phyloP scores from a whole-genome alignment of 2,329 filamentous ascomycete genomes.

The Aspergillus fischeri region DNA sequence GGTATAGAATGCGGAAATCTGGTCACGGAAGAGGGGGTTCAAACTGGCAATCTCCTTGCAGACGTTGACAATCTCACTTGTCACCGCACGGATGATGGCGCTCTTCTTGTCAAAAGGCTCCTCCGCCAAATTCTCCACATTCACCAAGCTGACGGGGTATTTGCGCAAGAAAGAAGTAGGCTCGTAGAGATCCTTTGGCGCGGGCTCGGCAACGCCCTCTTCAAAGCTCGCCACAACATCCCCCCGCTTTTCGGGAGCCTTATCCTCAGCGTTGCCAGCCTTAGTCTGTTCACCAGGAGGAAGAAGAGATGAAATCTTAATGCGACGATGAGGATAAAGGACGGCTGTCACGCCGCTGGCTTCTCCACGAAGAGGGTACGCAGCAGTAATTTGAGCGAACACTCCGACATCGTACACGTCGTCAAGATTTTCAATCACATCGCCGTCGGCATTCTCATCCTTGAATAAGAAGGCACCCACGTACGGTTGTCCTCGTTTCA shows the following conservation, averaged over 20 bases:
- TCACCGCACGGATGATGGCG: slow-evolving; percentile 81
- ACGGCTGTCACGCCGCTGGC: slow-evolving; percentile 85
- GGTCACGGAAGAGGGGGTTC: slow-evolving; percentile 93
- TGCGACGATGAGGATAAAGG: slow-evolving; percentile 90
- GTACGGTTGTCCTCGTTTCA: slow-evolving; percentile 94
- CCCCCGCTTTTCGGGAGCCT: slow-evolving; percentile 68
- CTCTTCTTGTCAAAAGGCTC: slow-evolving; percentile 88
- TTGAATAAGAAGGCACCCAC: slow-evolving; percentile 97
- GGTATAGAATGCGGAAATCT: slow-evolving; percentile 95
- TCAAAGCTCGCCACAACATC: slow-evolving; percentile 98
- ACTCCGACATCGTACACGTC: slow-evolving; percentile 96
- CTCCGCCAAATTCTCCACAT: slow-evolving; percentile 88
- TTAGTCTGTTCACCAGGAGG: slow-evolving; percentile 53
- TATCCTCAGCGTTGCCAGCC: slow-evolving; percentile 31
- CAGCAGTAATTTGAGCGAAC: slow-evolving; percentile 95
- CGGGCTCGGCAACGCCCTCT: slow-evolving; percentile 65
- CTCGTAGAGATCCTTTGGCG: slow-evolving; percentile 62
- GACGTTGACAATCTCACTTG: slow-evolving; percentile 97
- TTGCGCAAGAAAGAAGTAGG: slow-evolving; percentile 87
- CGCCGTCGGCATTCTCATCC: slow-evolving; percentile 88
- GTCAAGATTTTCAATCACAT: slow-evolving; percentile 82
- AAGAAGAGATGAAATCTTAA: slow-evolving; percentile 80
- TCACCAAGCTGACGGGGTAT: slow-evolving; percentile 88
- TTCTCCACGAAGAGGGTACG: slow-evolving; percentile 80
- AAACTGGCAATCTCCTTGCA: slow-evolving; percentile 95